phyloP scores from a whole-genome alignment of 1,139 yeast species.

The Sugiyamaella pinicola region DNA sequence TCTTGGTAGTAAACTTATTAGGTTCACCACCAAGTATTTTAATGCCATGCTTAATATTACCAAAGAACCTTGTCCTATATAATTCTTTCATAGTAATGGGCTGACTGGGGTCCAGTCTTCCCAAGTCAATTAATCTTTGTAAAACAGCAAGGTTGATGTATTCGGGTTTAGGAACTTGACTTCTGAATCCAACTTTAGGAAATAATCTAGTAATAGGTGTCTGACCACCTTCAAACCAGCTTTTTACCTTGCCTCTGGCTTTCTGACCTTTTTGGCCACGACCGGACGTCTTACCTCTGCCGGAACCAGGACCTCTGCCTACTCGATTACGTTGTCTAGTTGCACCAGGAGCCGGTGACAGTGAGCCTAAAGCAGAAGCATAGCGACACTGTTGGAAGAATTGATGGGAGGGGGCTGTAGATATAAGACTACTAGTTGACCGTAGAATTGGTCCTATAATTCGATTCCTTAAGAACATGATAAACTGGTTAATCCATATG shows the following conservation, averaged over 20 bases:
- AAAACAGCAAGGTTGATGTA: slow-evolving; percentile 62
- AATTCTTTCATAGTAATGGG: slow-evolving; percentile 72
- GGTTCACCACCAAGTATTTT: slow-evolving; percentile 74
- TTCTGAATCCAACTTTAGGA: slow-evolving; percentile 86
- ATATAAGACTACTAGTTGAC: neutral
- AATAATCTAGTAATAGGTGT: slow-evolving; percentile 88
- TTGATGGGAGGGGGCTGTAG: neutral
- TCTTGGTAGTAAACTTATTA: slow-evolving; percentile 52
- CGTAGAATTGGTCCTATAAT: neutral
- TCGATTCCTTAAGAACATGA: slow-evolving; percentile 2
- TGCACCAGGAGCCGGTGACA: slow-evolving; percentile 40
- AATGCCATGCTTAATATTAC: slow-evolving; percentile 75
- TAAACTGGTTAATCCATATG: neutral
- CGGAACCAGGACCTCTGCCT: slow-evolving; percentile 97
- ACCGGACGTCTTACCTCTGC: slow-evolving; percentile 86
- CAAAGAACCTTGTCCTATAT: slow-evolving; percentile 67
- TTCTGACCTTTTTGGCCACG: slow-evolving; percentile 99
- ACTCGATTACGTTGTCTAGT: slow-evolving; percentile 59
- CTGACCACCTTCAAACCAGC: slow-evolving; percentile 99
- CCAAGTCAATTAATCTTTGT: slow-evolving; percentile 46
- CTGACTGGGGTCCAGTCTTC: slow-evolving; percentile 54
- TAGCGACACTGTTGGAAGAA: slow-evolving; percentile 15
- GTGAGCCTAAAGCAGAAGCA: slow-evolving; percentile 30
- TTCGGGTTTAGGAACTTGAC: slow-evolving; percentile 39
- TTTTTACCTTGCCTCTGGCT: slow-evolving; percentile 87